Evolutionary conservation across 2,329 filamentous ascomycete species (phyloP).

Genomic region (Magnaporthiopsis incrustans): DNA sequence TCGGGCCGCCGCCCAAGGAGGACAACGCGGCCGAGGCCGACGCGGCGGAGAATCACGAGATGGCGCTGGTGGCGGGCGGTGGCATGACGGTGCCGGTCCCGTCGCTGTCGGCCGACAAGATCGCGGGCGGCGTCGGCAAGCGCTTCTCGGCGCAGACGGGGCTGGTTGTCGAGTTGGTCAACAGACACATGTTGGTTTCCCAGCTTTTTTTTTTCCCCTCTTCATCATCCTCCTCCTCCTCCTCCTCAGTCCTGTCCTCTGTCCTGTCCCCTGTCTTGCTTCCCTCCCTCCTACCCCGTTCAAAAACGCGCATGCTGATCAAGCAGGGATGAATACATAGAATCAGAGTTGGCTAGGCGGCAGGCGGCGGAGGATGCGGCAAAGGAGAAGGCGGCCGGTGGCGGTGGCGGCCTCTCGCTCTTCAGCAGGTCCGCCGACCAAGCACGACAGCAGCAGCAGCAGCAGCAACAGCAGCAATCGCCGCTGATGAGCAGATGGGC

Average conservation of each 20-base stretch:
- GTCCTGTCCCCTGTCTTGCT: not conserved
- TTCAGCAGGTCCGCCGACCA: conserved; percentile 1
- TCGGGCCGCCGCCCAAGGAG: conserved; percentile 15
- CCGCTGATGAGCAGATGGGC: conserved; percentile 1
- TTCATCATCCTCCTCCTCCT: conserved; percentile 16
- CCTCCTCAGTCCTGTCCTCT: not conserved
- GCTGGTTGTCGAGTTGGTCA: conserved; percentile 53
- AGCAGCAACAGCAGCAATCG: not conserved
- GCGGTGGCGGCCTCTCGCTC: not conserved
- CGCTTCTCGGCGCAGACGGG: conserved; percentile 70
- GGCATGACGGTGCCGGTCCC: not conserved
- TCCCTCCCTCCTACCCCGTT: not conserved
- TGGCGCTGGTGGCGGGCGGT: conserved; percentile 26
- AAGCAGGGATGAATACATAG: conserved; percentile 78
- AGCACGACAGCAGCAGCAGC: conserved; percentile 4
- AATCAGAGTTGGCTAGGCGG: conserved; percentile 65
- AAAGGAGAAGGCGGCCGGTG: not conserved
- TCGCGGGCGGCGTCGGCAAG: conserved; percentile 25
- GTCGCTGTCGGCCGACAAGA: conserved; percentile 6
- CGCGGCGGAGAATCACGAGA: conserved; percentile 22
- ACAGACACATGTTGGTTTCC: conserved; percentile 69
- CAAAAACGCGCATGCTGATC: conserved; percentile 47
- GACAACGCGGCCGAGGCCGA: conserved; percentile 11
- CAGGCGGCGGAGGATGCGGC: conserved; percentile 25
- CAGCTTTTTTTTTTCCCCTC: not conserved